Evolutionary conservation across 2,329 filamentous ascomycete genomes (phyloP), one percentile per base, ranked within the genome.

Genomic region (Massarina eburnea): DNA sequence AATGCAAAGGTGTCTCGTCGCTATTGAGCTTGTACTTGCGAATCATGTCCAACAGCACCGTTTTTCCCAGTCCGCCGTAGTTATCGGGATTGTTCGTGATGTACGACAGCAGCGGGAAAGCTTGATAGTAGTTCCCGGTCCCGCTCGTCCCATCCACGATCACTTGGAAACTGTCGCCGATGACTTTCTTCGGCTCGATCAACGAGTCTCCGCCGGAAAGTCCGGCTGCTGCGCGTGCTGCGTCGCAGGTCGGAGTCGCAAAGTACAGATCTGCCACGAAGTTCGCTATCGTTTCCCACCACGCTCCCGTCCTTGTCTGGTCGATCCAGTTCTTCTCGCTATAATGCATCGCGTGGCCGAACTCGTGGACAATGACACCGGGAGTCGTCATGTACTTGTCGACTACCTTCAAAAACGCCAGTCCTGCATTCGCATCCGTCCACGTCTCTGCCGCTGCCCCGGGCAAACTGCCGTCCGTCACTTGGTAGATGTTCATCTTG

Each of bases 281-380:
- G 48, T 80, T 76, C 29, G 76, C 76, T 0, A 79, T 61, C 1
- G 76, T 73, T 60, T 79, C 77, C 75, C 75, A 78, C 76, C 76
- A 79, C 3, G 75, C 74, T 0, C 75, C 75, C 1, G 76, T 78
- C 2, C 67, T 27, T 1, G 52, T 58, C 46, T 79, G 76, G 41
- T 76, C 61, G 3, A 78, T 53, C 58, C 56, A 62, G n/a, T 52
- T 57, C 36, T 54, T 48, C 49, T 62, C 56, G 14, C 72, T 67
- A 45, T 77, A 79, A 15, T 75, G 74, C 48, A 80, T 58, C 0
- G 67, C 76, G 50, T 79, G 77, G 0, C 76, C 77, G 39, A 70
- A 79, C 54, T 79, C 77, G 46, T 79, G 77, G 4, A 78, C 73
- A 0, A 72, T 72, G n/a, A 78, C 68, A 2, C 59, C 60, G 0